phyloP scores from a whole-genome alignment of 2,329 filamentous ascomycete genomes.

The Cephalotrichum gorgonifer region DNA sequence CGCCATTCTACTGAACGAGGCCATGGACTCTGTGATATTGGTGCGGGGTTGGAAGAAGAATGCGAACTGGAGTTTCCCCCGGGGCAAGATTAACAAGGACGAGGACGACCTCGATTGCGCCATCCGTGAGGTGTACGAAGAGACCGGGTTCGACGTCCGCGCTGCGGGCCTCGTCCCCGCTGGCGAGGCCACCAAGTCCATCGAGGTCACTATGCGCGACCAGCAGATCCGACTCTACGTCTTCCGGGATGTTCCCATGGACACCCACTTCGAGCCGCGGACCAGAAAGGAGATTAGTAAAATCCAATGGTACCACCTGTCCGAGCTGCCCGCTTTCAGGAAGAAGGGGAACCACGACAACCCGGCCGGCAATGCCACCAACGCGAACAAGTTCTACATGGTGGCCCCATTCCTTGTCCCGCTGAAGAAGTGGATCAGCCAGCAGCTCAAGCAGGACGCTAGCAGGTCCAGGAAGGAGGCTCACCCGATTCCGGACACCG shows the following conservation, averaged over 20 bases:
- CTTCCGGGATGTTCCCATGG: constrained; percentile 77
- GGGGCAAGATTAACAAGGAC: constrained; percentile 97
- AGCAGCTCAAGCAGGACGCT: constrained; percentile 66
- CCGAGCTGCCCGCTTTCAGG: constrained; percentile 73
- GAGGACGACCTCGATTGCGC: constrained; percentile 92
- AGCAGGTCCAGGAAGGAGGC: constrained; percentile 29
- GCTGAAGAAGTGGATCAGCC: constrained; percentile 82
- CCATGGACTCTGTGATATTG: constrained; percentile 88
- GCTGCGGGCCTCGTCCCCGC: constrained; percentile 66
- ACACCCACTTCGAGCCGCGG: constrained; percentile 78
- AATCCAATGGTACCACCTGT: constrained; percentile 88
- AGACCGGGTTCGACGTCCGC: constrained; percentile 80
- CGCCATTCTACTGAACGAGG: constrained; percentile 82
- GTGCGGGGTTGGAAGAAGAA: constrained; percentile 98
- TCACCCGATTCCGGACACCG: constrained; percentile 15
- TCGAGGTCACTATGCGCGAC: constrained; percentile 82
- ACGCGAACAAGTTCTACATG: constrained; percentile 82
- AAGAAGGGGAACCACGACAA: constrained; percentile 49
- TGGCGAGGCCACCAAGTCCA: constrained; percentile 64
- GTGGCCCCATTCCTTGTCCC: constrained; percentile 84
- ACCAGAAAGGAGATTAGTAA: constrained; percentile 97
- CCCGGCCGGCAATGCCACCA: constrained; percentile 43
- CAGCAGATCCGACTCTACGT: constrained; percentile 91
- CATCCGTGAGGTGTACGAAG: constrained; percentile 87
- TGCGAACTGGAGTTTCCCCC: constrained; percentile 90